phyloP scores from a whole-genome alignment of 78 protist species.

The Tieghemostelium lacteum region DNA sequence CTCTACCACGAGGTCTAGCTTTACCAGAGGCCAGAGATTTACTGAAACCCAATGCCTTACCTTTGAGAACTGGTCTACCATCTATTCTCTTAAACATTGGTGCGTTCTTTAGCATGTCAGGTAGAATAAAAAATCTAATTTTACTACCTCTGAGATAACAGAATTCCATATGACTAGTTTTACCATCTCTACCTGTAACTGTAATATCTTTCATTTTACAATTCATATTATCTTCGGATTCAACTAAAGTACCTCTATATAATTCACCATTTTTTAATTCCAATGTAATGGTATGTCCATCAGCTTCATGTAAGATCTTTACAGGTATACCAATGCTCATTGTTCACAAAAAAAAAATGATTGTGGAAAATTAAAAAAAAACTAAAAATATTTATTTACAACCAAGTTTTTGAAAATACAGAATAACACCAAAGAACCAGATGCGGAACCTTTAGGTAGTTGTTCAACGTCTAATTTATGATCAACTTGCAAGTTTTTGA shows the following conservation, averaged over 20 bases:
- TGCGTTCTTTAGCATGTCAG: slow-evolving; percentile 97
- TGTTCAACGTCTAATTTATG: no score
- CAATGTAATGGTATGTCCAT: slow-evolving; percentile 93
- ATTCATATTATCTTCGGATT: slow-evolving; percentile 98
- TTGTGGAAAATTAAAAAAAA: no score
- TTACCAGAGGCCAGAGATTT: slow-evolving; percentile 9
- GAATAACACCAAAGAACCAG: no score
- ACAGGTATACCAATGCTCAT: slow-evolving; percentile 97
- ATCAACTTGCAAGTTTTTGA: no score
- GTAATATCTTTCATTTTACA: slow-evolving; percentile 86
- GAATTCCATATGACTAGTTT: slow-evolving; percentile 59
- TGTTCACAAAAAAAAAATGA: no score
- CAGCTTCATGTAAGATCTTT: slow-evolving; percentile 98
- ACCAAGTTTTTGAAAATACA: no score
- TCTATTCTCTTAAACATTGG: slow-evolving; percentile 96
- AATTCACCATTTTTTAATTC: slow-evolving; percentile 95
- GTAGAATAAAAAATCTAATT: slow-evolving; percentile 94
- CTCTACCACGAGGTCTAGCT: background rate
- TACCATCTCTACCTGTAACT: slow-evolving; percentile 84
- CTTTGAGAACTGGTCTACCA: slow-evolving; percentile 35
- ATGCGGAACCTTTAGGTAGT: no score
- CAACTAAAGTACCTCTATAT: slow-evolving; percentile 91
- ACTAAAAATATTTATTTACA: no score
- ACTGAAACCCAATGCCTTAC: slow-evolving; percentile 74
- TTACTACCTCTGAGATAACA: slow-evolving; percentile 95